A percentile compares a stretch with the other conserved stretches of the same genome.
Conservation (phyloP, 495 filamentous ascomycete species). For the Elasticomyces elasticus region DNA sequence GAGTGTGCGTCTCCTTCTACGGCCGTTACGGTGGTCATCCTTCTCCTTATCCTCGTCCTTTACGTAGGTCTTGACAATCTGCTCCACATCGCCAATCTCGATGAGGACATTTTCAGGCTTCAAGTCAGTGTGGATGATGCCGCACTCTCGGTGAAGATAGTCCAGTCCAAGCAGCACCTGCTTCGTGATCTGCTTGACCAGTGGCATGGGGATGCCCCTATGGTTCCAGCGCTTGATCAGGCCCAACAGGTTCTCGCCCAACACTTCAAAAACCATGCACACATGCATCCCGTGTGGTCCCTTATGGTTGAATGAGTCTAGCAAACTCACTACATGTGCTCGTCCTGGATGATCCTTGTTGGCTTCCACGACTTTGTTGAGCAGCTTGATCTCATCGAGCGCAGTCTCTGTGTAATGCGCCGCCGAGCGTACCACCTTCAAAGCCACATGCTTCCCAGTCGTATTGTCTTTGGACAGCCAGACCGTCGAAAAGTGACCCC, state of each 20-base stretch:
- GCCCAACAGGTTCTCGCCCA: conserved; percentile 90
- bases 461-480: conserved; percentile 92
- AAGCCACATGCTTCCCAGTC: conserved; percentile 85
- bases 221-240: conserved; percentile 99
- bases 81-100: conserved; percentile 96
- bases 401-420: conserved; percentile 98
- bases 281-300: conserved; percentile 93
- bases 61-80: conserved; percentile 91
- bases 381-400: conserved; percentile 95
- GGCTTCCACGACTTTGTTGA: conserved; percentile 91
- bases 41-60: conserved; percentile 73
- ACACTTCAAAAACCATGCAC: conserved; percentile 98
- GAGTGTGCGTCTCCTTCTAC: conserved; percentile 77
- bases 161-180: conserved; percentile 92
- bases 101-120: conserved; percentile 98
- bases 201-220: conserved; percentile 84
- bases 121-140: conserved; percentile 96
- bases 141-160: conserved; percentile 94
- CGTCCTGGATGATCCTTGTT: conserved; percentile 78
- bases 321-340: conserved; percentile 84
- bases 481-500: conserved; percentile 98
- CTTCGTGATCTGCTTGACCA: conserved; percentile 98
- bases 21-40: conserved; percentile 89
- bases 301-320: conserved; percentile 96
- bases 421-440: conserved; percentile 95